These are phyloP conservation scores for Begonia masoniana DNA, from an alignment of 306 rosid genomes.

Conservation along the genomic window DNA sequence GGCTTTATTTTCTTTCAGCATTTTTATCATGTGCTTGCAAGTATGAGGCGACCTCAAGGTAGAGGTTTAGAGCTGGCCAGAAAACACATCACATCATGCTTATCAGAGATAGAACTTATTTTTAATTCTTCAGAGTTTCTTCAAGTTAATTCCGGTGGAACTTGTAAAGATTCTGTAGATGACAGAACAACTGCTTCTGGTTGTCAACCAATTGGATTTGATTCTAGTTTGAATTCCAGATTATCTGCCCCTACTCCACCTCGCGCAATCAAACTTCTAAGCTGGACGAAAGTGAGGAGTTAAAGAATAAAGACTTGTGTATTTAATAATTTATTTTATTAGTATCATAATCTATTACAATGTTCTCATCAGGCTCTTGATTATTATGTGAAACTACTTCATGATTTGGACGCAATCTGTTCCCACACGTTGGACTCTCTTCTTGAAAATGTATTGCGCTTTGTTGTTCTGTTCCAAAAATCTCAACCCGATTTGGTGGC, in stretches of 20 bases:
- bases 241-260: constrained; percentile 97
- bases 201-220: constrained; percentile 85
- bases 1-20: constrained; percentile 48
- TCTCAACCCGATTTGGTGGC: constrained; percentile 86
- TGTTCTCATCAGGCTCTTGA: constrained; percentile 60
- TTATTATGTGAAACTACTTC: constrained; percentile 77
- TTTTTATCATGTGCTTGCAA: constrained; percentile 70
- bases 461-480: constrained; percentile 84
- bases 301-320: constrained; percentile 8
- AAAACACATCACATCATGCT: constrained; percentile 76
- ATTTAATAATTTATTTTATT: constrained; percentile 1
- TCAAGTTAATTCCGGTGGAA: constrained; percentile 31
- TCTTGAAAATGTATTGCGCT: constrained; percentile 60
- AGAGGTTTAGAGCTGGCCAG: constrained; percentile 94
- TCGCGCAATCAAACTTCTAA: constrained; percentile 61
- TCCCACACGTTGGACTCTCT: constrained; percentile 59
- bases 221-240: constrained; percentile 77
- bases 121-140: constrained; percentile 59
- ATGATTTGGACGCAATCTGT: constrained; percentile 60
- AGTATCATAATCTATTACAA: constrained; percentile 13
- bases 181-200: constrained; percentile 79
- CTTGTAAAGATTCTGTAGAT: constrained; percentile 25
- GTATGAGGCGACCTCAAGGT: constrained; percentile 93
- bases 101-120: constrained; percentile 51
- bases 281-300: constrained; percentile 57